These are phyloP conservation scores for Claviceps paspali DNA, from an alignment of 2,329 filamentous ascomycete species.

Conservation along the genomic window DNA sequence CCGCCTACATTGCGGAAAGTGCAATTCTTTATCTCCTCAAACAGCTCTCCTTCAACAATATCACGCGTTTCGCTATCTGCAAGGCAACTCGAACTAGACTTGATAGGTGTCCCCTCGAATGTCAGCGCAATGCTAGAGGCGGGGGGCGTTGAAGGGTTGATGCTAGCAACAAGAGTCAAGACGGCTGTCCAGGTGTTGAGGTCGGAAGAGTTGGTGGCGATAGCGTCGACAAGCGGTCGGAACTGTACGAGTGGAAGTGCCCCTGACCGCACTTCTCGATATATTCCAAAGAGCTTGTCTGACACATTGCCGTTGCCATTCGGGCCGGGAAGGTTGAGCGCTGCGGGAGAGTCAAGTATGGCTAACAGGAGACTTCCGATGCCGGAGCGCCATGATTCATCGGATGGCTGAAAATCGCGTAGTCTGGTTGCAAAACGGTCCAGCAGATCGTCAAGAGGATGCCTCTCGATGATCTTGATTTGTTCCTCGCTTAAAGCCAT, in stretches of 20 bases:
- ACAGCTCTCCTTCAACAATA: conserved; percentile 5
- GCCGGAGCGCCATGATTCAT: not conserved
- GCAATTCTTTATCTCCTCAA: conserved; percentile 6
- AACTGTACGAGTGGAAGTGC: not conserved
- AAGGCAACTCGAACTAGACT: conserved; percentile 4
- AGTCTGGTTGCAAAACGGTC: not conserved
- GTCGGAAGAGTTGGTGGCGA: conserved; percentile 2
- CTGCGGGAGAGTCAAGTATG: not conserved
- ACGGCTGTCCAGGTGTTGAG: conserved; percentile 2
- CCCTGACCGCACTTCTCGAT: not conserved
- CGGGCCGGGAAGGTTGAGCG: not conserved
- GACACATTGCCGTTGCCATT: not conserved
- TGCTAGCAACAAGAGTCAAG: not conserved
- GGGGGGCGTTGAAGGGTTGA: not conserved
- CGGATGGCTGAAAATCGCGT: not conserved
- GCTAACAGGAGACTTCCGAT: not conserved
- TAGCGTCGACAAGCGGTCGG: conserved; percentile 1
- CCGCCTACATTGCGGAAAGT: conserved; percentile 8
- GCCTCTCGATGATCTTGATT: not conserved
- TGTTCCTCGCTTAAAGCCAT: conserved; percentile 1
- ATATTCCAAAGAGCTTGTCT: conserved; percentile 2
- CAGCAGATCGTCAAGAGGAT: not conserved
- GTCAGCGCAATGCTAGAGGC: not conserved
- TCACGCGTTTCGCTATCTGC: conserved; percentile 6
- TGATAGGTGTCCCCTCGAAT: conserved; percentile 5